Conservation (phyloP, 805 yeast species). For the Kuraishia capsulata region DNA sequence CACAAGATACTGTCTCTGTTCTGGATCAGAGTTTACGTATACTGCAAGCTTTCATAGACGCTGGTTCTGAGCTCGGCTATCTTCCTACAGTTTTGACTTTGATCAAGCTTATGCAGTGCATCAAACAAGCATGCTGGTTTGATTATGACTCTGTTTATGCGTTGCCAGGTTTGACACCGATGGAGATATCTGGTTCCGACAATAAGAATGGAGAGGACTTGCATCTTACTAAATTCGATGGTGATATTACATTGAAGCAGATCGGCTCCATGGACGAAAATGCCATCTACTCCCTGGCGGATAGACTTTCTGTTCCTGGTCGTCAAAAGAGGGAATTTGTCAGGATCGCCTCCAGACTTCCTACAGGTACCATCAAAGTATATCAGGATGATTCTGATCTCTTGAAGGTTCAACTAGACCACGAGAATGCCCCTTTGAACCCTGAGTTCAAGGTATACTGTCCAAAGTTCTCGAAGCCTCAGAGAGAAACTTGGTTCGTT, state of each 20-base stretch:
- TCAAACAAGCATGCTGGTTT: constrained; percentile 84
- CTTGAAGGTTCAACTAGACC: constrained; percentile 39
- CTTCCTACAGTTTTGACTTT: constrained; percentile 51
- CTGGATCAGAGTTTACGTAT: constrained; percentile 92
- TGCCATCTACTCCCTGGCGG: constrained; percentile 21
- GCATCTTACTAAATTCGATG: constrained; percentile 16
- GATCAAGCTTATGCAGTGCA: constrained; percentile 68
- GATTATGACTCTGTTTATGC: constrained; percentile 61
- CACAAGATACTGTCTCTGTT: constrained; percentile 88
- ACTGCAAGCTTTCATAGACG: constrained; percentile 86
- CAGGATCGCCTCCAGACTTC: constrained; percentile 46
- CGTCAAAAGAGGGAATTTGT: constrained; percentile 38
- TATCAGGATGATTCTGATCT: constrained; percentile 24
- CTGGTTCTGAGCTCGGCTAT: constrained; percentile 77
- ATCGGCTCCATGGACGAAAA: constrained; percentile 33
- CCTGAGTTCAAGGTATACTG: constrained; percentile 61
- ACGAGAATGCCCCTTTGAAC: constrained; percentile 39
- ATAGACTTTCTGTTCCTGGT: constrained; percentile 30
- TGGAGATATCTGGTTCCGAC: constrained; percentile 7
- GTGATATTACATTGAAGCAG: constrained; percentile 21
- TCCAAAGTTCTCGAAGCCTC: constrained; percentile 82
- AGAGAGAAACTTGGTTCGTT: constrained; percentile 90
- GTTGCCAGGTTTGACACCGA: constrained; percentile 37
- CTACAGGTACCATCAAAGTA: constrained; percentile 42
- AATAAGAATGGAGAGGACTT: constrained; percentile 26